Conservation (phyloP, 805 yeast genomes). For the Candida incommunis region DNA sequence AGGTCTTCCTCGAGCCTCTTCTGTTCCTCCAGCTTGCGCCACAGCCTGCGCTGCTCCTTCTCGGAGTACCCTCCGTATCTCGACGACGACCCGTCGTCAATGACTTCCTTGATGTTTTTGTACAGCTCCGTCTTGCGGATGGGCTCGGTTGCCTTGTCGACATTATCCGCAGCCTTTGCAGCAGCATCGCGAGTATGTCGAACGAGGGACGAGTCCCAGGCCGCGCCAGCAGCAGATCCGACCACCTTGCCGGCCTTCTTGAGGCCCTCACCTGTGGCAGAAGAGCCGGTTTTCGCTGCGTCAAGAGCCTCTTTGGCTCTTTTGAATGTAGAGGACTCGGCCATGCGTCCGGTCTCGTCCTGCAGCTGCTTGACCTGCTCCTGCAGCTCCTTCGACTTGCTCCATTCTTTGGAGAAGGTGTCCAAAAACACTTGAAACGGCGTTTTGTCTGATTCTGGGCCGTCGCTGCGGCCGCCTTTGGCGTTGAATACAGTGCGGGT, state of each 20-base stretch:
- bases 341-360: conserved; percentile 88
- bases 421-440: conserved; percentile 90
- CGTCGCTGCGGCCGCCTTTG: neutral
- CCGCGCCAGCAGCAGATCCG: conserved; percentile 76
- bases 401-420: conserved; percentile 83
- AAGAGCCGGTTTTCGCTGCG: conserved; percentile 56
- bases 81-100: conserved; percentile 81
- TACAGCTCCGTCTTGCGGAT: conserved; percentile 81
- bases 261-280: conserved; percentile 60
- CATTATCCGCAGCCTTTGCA: conserved; percentile 64
- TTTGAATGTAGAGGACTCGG: conserved; percentile 88
- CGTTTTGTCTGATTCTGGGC: conserved; percentile 14
- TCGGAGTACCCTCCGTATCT: conserved; percentile 86
- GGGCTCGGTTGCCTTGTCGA: conserved; percentile 81
- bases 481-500: too few species aligned
- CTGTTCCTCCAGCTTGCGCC: conserved; percentile 37
- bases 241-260: conserved; percentile 87
- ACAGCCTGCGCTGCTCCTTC: conserved; percentile 63
- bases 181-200: conserved; percentile 78
- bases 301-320: conserved; percentile 87
- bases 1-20: conserved; percentile 26
- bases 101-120: conserved; percentile 74
- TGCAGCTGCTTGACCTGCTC: conserved; percentile 87
- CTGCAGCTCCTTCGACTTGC: conserved; percentile 77
- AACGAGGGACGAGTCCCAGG: conserved; percentile 95